Percentiles rank a stretch among this genome's conserved stretches.
These are phyloP conservation scores for Capsella bursapastoris DNA, from an alignment of 345 rosid genomes.

Conservation along the genomic window DNA sequence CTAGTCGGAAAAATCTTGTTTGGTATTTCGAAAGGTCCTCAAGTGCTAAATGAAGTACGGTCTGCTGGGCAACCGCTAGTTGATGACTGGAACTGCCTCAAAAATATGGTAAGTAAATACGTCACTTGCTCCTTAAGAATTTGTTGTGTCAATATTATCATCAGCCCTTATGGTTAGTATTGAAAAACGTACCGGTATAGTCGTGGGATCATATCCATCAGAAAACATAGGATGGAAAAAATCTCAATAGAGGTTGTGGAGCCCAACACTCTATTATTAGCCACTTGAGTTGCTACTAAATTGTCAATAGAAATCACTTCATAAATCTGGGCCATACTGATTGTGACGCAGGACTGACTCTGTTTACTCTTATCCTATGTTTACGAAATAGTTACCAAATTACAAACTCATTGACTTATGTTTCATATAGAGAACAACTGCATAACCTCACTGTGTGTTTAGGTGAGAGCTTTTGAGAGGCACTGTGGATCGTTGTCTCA, in stretches of 20 bases:
- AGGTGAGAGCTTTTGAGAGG: constrained; percentile 89
- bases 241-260: constrained; percentile 4
- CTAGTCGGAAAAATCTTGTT: constrained; percentile 85
- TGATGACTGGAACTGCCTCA: constrained; percentile 95
- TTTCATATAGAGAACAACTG: neutral
- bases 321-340: constrained; percentile 18
- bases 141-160: constrained; percentile 18
- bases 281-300: constrained; percentile 18
- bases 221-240: constrained; percentile 27
- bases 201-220: constrained; percentile 8
- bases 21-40: constrained; percentile 72
- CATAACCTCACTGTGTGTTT: constrained; percentile 20
- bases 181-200: constrained; percentile 18
- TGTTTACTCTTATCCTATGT: constrained; percentile 1
- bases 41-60: constrained; percentile 63
- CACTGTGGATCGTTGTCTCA: constrained; percentile 89
- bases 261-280: constrained; percentile 32
- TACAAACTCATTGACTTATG: neutral
- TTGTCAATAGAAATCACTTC: neutral
- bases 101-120: constrained; percentile 57
- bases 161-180: constrained; percentile 6
- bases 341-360: neutral
- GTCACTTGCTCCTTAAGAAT: neutral
- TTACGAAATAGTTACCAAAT: neutral
- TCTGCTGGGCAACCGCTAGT: constrained; percentile 87